Evolutionary conservation across 768 basidiomycete species (phyloP), one percentile per base, ranked within the genome.

Genomic region (Exidia glandulosa): DNA sequence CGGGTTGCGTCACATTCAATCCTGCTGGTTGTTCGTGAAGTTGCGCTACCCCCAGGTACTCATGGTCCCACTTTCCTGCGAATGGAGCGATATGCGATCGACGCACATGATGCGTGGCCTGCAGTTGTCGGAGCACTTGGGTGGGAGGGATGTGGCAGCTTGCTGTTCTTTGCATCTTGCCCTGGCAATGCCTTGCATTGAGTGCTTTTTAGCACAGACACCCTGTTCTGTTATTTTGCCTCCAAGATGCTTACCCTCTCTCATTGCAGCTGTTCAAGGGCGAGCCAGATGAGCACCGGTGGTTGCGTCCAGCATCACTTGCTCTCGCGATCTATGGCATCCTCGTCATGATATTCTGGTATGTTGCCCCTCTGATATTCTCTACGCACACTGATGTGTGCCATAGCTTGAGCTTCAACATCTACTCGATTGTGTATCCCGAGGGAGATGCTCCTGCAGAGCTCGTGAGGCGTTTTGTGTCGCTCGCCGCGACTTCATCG

Each of bases 301-400:
- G 77, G 61, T 81, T 89, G 65, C 77, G 78, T 61, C 83, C 76
- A 55, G 80, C 85, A 27, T 77, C 85, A 1, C 72, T 94, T 48
- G 86, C 74, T 12, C 72, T 97, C 61, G 78, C 82, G 23, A 69
- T 81, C 12, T 97, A 96, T 69, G 94, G 94, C 14, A 71, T 76
- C 32, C 79, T 77, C 67, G 81, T 97, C 36, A 90, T 93, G 72
- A 77, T 88, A 27, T 91, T 95, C 72, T 96, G 94, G 93, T 94
- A 67, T 66, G 91, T 74, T 30, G 12, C 25, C 59, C 23, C 27
- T 29, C 30, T 29, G 25, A 27, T 3, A 45, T 23, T 36, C 30
- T n/a, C 19, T 29, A 7, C 29, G 19, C 58, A 5, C 50, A 54
- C 9, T 27, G 50, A 13, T 54, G 27, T 27, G 25, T 2, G 50